These are phyloP conservation scores for Eragrostis nindensis DNA, from an alignment of 176 grass and related monocot species.

Conservation along the genomic window DNA sequence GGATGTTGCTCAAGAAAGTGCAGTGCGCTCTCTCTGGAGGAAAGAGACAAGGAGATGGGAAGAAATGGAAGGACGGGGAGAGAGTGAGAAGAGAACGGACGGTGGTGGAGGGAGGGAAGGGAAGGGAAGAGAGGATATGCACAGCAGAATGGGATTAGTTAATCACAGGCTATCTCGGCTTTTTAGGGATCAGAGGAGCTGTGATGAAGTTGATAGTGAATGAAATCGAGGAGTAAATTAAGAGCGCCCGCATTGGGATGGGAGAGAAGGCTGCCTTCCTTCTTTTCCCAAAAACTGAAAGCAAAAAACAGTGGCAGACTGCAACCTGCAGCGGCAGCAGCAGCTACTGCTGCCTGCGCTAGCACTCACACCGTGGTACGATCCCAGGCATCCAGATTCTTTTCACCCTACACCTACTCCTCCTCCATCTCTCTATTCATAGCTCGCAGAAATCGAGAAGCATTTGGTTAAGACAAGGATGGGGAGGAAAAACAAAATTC, in stretches of 20 bases:
- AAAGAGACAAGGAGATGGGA: constrained; percentile 54
- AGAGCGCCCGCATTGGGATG: constrained; percentile 49
- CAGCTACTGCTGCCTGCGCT: constrained; percentile 37
- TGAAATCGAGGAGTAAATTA: constrained; percentile 4
- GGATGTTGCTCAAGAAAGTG: background rate
- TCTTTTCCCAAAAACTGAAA: constrained; percentile 69
- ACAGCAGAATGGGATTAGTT: constrained; percentile 40
- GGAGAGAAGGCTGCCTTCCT: constrained; percentile 56
- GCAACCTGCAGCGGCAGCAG: constrained; percentile 43
- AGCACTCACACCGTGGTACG: constrained; percentile 59
- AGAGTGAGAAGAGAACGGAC: background rate
- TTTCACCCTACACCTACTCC: constrained; percentile 16
- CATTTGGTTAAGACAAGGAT: constrained; percentile 39
- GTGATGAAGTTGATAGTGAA: constrained; percentile 38
- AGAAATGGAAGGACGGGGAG: constrained; percentile 44
- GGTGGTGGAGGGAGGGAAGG: background rate
- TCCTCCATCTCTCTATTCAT: too few species aligned
- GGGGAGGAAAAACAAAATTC: background rate
- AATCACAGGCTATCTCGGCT: constrained; percentile 48
- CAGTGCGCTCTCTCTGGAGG: constrained; percentile 26
- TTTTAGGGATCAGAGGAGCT: constrained; percentile 46
- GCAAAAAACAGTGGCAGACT: constrained; percentile 52
- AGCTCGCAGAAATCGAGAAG: constrained; percentile 39
- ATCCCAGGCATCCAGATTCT: constrained; percentile 57
- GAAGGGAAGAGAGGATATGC: background rate